Evolutionary conservation across 352 stramenopile genomes (phyloP).

Genomic region (Phytophthora kernoviae): DNA sequence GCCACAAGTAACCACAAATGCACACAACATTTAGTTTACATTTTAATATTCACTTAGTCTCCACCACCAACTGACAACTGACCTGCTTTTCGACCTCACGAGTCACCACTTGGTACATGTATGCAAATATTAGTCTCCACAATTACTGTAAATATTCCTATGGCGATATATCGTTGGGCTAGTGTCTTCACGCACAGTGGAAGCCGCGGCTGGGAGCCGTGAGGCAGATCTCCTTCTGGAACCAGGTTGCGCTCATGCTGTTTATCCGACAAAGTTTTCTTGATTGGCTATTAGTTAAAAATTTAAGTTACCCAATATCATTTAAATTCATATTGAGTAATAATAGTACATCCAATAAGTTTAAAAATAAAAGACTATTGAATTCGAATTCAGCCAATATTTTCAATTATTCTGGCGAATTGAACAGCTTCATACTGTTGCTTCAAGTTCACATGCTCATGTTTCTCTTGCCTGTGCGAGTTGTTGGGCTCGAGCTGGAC

Average conservation of each 20-base stretch:
- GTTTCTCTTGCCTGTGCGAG: not conserved
- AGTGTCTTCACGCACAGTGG: constrained; percentile 49
- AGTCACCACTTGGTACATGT: constrained; percentile 70
- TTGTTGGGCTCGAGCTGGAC: constrained; percentile 12
- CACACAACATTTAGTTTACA: not conserved
- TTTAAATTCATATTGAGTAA: too few relatives aligned
- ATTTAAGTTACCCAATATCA: too few relatives aligned
- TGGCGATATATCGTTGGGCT: too few relatives aligned
- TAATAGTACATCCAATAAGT: too few relatives aligned
- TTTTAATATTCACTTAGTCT: not conserved
- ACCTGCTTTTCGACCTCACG: constrained; percentile 85
- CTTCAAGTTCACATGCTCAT: constrained; percentile 10
- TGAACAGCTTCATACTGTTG: too few relatives aligned
- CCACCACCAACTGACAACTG: not conserved
- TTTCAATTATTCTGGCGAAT: too few relatives aligned
- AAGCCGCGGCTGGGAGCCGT: constrained; percentile 81
- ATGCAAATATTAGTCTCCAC: constrained; percentile 2
- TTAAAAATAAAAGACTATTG: too few relatives aligned
- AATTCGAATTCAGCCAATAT: too few relatives aligned
- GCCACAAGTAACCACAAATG: not conserved
- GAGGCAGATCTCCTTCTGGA: constrained; percentile 89
- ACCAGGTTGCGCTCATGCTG: constrained; percentile 65
- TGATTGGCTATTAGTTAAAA: too few relatives aligned
- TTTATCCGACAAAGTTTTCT: too few relatives aligned
- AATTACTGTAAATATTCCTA: too few relatives aligned